Evolutionary conservation across 2,329 filamentous ascomycete species (phyloP).

Genomic region (Paracorniculantispora psalliotae): DNA sequence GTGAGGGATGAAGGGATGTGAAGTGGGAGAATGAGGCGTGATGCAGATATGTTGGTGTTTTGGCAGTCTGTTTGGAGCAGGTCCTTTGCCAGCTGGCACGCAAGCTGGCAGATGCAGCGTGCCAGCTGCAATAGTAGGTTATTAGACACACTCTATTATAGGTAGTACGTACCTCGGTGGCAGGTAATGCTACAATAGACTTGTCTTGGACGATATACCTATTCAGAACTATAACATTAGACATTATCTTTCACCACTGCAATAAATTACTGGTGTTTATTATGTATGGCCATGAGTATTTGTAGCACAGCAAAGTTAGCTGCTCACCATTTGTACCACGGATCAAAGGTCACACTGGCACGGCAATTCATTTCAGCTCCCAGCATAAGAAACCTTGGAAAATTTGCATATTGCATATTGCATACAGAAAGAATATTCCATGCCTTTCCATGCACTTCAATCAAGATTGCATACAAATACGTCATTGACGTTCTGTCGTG

Average conservation of each 20-base stretch:
- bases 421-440: not conserved
- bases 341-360: not conserved
- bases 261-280: no score
- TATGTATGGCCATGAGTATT: no score
- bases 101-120: no score
- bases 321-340: no score
- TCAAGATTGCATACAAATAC: not conserved
- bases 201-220: no score
- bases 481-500: not conserved
- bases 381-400: not conserved
- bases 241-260: no score
- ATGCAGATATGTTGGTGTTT: not conserved
- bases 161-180: no score
- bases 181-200: no score
- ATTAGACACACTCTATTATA: no score
- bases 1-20: not conserved
- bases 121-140: no score
- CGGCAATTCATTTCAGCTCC: not conserved
- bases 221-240: no score
- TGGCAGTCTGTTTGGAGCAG: not conserved
- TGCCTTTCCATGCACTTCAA: not conserved
- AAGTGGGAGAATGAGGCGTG: not conserved
- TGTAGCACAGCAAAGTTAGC: no score
- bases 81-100: not conserved
- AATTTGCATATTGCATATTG: not conserved